Evolutionary conservation across 139 green algal genomes (phyloP), one percentile per base, ranked within the genome.

Genomic region (Chlamydomonas eustigma): DNA sequence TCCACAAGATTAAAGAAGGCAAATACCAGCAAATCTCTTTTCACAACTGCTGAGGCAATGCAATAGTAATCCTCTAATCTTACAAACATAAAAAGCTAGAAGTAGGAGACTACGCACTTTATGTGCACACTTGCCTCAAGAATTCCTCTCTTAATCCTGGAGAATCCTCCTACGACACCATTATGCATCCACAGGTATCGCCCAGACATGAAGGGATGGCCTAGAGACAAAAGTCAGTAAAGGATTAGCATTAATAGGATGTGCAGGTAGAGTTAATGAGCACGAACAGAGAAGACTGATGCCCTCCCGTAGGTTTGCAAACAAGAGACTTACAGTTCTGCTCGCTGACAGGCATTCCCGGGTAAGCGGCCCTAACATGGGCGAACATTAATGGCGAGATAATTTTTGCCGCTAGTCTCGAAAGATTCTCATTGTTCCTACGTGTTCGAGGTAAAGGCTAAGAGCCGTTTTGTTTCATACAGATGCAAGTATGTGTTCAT

Each of bases 171-270:
- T 18, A 98, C 84, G 8, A 96, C 91, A 4, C 94, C 94, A 76
- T 98, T 98, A 90, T 98, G 94, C 94, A 98, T 98, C 86, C 89
- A 98, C 71, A 98, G 75, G 85, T 97, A 98, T 33, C 91, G 83
- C n/a, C 88, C 90, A 75, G 75, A 87, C 79, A 89, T 83, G 84
- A 96, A 96, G 24, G 91, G 92, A 80, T 98, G 94, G 88, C 94
- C 52, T 68, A 28, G 4, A 68, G 12, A 68, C 4, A 68, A 18
- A 58, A 58, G 44, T 12, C 12, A 96, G 82, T 97, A 37, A 39
- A 22, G 25, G 30, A 37, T 39, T 63, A 37, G 4, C 31, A 3
- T 37, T 8, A 28, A 28, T 68, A 28, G 52, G 52, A 28, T 35
- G 52, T 37, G 52, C 52, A 68, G 52, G 52, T 31, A 28, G 52